Conservation (phyloP, 1,284 basidiomycete species). For the Heterobasidion occidentale region DNA sequence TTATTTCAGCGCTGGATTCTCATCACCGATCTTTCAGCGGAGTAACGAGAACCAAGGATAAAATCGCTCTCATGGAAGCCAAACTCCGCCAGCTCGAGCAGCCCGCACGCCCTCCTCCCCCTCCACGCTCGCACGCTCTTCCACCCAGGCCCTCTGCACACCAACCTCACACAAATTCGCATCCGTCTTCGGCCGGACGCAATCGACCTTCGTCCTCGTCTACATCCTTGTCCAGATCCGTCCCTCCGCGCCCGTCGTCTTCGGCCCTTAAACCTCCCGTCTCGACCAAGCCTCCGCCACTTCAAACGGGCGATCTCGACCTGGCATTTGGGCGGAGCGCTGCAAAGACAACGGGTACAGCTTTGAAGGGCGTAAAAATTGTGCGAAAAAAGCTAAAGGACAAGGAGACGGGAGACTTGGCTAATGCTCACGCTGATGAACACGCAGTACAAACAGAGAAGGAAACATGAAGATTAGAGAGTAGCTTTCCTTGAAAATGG, state of each 20-base stretch:
- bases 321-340: background rate
- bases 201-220: background rate
- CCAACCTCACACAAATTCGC: constrained; percentile 47
- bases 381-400: constrained; percentile 1
- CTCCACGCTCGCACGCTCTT: background rate
- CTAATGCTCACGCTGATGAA: too few relatives aligned
- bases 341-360: background rate
- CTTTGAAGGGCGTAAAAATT: constrained; percentile 3
- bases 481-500: too few relatives aligned
- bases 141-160: constrained; percentile 24
- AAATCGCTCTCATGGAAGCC: constrained; percentile 94
- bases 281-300: background rate
- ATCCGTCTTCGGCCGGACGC: constrained; percentile 13
- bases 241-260: background rate
- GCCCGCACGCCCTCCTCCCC: constrained; percentile 11
- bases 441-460: too few relatives aligned
- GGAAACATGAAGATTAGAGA: too few relatives aligned
- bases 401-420: background rate
- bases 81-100: constrained; percentile 76
- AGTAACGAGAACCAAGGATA: constrained; percentile 61
- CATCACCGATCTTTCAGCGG: background rate
- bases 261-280: background rate
- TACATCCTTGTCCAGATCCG: background rate
- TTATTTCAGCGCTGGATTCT: background rate
- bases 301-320: background rate